phyloP scores from a whole-genome alignment of 257 asterid species.

The Solanum appendiculatum region DNA sequence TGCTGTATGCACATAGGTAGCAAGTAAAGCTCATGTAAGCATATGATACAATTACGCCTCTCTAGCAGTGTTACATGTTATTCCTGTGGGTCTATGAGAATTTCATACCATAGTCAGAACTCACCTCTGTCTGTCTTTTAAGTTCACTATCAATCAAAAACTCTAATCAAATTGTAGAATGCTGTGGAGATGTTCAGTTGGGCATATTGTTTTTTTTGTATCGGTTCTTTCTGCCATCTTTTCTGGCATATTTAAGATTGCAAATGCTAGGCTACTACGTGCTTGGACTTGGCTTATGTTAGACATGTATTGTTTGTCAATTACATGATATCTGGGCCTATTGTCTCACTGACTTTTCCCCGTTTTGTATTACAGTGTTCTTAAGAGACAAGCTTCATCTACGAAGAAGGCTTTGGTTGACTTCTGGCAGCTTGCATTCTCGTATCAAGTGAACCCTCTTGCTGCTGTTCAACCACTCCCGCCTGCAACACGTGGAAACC shows the following conservation, averaged over 20 bases:
- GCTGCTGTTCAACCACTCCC: conserved; percentile 84
- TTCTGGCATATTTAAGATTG: not conserved
- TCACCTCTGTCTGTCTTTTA: not conserved
- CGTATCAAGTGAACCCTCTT: conserved; percentile 92
- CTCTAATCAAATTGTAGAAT: not conserved
- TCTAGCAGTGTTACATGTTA: not conserved
- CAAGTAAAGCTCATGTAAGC: not conserved
- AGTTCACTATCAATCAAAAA: not conserved
- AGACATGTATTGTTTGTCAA: not conserved
- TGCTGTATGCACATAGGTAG: not conserved
- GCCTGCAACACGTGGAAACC: conserved; percentile 30
- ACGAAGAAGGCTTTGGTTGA: conserved; percentile 53
- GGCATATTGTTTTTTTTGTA: not conserved
- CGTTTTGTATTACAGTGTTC: conserved; percentile 28
- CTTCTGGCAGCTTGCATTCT: conserved; percentile 88
- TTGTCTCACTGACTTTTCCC: not conserved
- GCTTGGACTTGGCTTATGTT: not conserved
- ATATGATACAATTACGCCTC: not conserved
- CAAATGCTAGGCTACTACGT: not conserved
- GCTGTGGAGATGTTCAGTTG: not conserved
- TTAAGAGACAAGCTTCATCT: conserved; percentile 34
- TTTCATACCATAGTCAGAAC: not conserved
- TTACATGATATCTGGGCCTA: not conserved
- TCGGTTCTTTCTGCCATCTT: not conserved
- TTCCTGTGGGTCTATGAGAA: not conserved